Evolutionary conservation across 2,329 filamentous ascomycete genomes (phyloP), one percentile per base, ranked within the genome.

Genomic region (Pseudogymnoascus verrucosus): DNA sequence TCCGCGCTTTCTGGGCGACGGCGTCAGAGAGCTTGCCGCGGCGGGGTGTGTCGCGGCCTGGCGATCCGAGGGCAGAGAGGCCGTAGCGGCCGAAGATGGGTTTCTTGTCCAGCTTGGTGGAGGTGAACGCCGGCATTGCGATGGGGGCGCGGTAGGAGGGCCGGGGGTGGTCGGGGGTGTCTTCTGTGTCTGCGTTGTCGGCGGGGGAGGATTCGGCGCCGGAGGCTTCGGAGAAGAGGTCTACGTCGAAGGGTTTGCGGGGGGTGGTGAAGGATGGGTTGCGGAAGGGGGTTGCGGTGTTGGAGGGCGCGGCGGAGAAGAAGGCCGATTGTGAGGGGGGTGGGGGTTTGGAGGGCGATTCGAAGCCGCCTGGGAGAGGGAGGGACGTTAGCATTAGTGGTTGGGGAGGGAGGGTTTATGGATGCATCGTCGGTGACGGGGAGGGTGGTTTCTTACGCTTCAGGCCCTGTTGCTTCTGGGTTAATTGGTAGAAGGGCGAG

Each of bases 191-290:
- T 51, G 82, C 85, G 70, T 77, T 70, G 21, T 74, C 75, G 26
- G 81, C 82, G 16, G 85, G 85, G 66, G 85, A 88, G 16, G 83
- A 82, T 66, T 88, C 85, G 47, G 80, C 79, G 28, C 80, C 80
- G 2, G 84, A 86, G 42, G 77, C 75, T 69, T 86, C 84, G 3
- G 84, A 84, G 60, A 83, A 74, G 2, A 77, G 70, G 14, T 80
- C 75, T 36, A 83, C 78, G 37, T 87, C 83, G 65, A 82, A 77
- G 0, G 82, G 79, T 64, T 81, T 83, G 60, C 85, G 81, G 0
- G 85, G 85, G 0, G 85, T 88, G 1, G 82, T 86, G 67, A 88
- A 88, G 2, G 84, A 81, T 0, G 85, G 83, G 67, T 88, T 88
- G 21, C 85, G 82, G 66, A 88, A 88, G 0, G 80, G 77, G 0